Percentiles rank a stretch among this genome's conserved stretches.
phyloP scores from a whole-genome alignment of 2,329 filamentous ascomycete genomes.

The Diaporthe batatas region DNA sequence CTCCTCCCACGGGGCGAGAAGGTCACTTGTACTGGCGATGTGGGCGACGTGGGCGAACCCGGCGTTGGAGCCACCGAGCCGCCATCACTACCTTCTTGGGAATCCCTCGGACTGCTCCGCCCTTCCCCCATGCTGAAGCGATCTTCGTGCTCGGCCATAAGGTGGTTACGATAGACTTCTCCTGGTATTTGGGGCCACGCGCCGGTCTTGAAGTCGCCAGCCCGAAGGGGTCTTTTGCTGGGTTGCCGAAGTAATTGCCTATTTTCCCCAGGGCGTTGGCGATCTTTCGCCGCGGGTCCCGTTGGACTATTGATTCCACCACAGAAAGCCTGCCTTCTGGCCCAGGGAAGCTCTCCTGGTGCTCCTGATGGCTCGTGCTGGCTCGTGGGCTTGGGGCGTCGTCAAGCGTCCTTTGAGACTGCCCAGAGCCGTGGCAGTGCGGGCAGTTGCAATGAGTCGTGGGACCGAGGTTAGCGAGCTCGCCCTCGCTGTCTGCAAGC shows the following conservation, averaged over 20 bases:
- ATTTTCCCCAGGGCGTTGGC: conserved; percentile 12
- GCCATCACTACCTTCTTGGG: neutral
- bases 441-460: neutral
- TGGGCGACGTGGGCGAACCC: conserved; percentile 7
- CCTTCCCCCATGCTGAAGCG: conserved; percentile 5
- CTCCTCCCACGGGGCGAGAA: neutral
- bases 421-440: neutral
- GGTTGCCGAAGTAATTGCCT: conserved; percentile 15
- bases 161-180: neutral
- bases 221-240: conserved; percentile 13
- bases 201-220: conserved; percentile 4
- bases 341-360: neutral
- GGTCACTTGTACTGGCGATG: neutral
- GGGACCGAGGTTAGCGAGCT: neutral
- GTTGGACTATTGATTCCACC: neutral
- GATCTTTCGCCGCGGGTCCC: neutral
- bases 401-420: neutral
- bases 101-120: neutral
- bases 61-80: neutral
- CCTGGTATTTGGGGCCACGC: neutral
- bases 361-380: neutral
- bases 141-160: conserved; percentile 7
- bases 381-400: neutral
- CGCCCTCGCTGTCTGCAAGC: conserved; percentile 53
- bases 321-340: neutral